Conservation (phyloP, 352 stramenopile species). For the Phytophthora macrochlamydospora region DNA sequence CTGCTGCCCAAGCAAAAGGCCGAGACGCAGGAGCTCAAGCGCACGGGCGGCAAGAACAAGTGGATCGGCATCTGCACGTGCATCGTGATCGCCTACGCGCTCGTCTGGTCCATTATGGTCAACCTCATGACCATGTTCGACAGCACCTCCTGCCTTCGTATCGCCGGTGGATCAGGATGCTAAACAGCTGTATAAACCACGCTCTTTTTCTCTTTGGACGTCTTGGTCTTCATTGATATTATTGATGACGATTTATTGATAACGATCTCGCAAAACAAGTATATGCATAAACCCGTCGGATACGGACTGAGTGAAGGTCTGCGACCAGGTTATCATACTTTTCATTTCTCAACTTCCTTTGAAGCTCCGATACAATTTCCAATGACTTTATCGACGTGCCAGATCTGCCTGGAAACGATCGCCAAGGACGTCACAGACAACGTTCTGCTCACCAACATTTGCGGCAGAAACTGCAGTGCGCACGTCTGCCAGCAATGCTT, state of each 20-base stretch:
- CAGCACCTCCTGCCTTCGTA: constrained; percentile 31
- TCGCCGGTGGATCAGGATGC: constrained; percentile 39
- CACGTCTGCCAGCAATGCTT: constrained; percentile 30
- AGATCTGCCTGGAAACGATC: constrained; percentile 44
- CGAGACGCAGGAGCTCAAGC: constrained; percentile 30
- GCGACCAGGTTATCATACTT: no score
- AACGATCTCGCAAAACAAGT: no score
- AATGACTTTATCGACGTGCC: constrained; percentile 28
- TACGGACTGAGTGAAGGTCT: no score
- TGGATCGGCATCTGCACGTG: constrained; percentile 29
- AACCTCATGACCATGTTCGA: constrained; percentile 47
- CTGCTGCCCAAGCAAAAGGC: constrained; percentile 31
- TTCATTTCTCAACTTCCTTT: no score
- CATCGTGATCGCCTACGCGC: constrained; percentile 18
- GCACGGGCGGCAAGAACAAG: constrained; percentile 29
- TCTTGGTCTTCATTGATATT: no score
- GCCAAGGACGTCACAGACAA: neutral
- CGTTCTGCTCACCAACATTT: constrained; percentile 10
- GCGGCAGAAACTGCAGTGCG: constrained; percentile 23
- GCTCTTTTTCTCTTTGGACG: no score
- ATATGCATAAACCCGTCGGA: no score
- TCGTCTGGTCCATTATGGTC: constrained; percentile 35
- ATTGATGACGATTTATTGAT: no score
- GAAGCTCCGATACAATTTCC: no score
- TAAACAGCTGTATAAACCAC: constrained; percentile 1